These are phyloP conservation scores for Wickerhamiella qilinensis DNA, from an alignment of 805 yeast species.

Conservation along the genomic window DNA sequence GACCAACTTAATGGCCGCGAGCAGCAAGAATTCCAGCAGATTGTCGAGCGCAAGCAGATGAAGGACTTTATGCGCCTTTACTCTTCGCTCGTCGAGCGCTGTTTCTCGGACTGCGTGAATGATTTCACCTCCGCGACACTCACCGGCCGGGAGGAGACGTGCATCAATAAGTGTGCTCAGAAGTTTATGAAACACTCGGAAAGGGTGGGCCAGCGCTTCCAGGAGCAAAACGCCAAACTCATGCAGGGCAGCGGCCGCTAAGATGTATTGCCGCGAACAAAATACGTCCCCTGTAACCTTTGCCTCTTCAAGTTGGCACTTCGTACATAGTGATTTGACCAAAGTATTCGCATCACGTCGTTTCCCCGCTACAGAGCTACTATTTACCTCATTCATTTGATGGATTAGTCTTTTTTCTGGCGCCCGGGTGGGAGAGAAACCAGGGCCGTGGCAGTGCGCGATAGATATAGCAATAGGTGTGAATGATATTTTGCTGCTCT, in stretches of 20 bases:
- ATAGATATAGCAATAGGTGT: too few relatives aligned
- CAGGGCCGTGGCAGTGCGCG: too few relatives aligned
- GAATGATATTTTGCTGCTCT: too few relatives aligned
- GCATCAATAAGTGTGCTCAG: slow-evolving; percentile 87
- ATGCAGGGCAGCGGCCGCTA: slow-evolving; percentile 12
- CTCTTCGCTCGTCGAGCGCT: slow-evolving; percentile 89
- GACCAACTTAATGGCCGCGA: slow-evolving; percentile 89
- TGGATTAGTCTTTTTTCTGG: too few relatives aligned
- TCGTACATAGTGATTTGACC: too few relatives aligned
- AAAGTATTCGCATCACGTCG: too few relatives aligned
- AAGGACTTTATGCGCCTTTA: slow-evolving; percentile 95
- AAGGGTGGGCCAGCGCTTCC: slow-evolving; percentile 97
- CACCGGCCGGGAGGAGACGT: slow-evolving; percentile 67
- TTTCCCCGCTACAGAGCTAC: too few relatives aligned
- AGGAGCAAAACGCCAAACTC: slow-evolving; percentile 59
- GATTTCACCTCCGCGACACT: slow-evolving; percentile 89
- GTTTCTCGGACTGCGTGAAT: slow-evolving; percentile 94
- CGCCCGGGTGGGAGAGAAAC: too few relatives aligned
- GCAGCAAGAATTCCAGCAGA: slow-evolving; percentile 89
- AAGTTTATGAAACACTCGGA: slow-evolving; percentile 96
- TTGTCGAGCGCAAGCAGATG: slow-evolving; percentile 96
- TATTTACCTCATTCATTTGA: too few relatives aligned
- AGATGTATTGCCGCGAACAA: too few relatives aligned
- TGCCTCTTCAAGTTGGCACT: too few relatives aligned
- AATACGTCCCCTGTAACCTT: too few relatives aligned